Conservation (phyloP, 129 eudicot species). For the Calendula officinalis region DNA sequence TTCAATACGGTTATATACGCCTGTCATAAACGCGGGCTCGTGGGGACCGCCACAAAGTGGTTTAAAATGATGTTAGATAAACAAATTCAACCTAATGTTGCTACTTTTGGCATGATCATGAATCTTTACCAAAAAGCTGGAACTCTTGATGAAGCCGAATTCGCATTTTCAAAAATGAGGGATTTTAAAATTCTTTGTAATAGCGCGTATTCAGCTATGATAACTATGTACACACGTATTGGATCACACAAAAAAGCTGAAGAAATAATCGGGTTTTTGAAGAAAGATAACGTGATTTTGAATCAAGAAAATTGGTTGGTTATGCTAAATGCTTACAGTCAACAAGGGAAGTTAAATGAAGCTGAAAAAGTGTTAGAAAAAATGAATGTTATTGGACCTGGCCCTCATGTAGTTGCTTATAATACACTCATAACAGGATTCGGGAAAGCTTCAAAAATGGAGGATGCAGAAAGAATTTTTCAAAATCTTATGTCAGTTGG, state of each 20-base stretch:
- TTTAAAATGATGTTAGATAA: slow-evolving; percentile 72
- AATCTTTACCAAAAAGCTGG: slow-evolving; percentile 71
- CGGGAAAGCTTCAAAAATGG: slow-evolving; percentile 81
- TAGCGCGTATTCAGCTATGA: slow-evolving; percentile 89
- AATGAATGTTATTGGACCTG: slow-evolving; percentile 66
- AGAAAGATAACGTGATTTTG: slow-evolving; percentile 51
- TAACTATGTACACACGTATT: slow-evolving; percentile 79
- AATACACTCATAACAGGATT: slow-evolving; percentile 86
- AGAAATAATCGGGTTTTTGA: slow-evolving; percentile 51
- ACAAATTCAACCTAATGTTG: slow-evolving; percentile 69
- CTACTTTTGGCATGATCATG: slow-evolving; percentile 96
- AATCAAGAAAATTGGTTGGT: slow-evolving; percentile 89
- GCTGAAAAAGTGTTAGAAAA: slow-evolving; percentile 56
- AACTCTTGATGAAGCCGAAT: slow-evolving; percentile 76
- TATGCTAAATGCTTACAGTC: slow-evolving; percentile 76
- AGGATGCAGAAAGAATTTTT: slow-evolving; percentile 53
- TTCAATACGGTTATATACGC: slow-evolving; percentile 79
- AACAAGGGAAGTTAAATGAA: slow-evolving; percentile 71
- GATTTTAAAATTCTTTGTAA: slow-evolving; percentile 44
- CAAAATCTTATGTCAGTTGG: slow-evolving; percentile 45
- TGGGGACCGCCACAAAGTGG: slow-evolving; percentile 60
- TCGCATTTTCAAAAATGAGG: slow-evolving; percentile 75
- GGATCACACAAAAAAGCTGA: slow-evolving; percentile 69
- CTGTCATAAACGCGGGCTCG: slow-evolving; percentile 65
- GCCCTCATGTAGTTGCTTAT: slow-evolving; percentile 79